Conservation (phyloP, 2,329 filamentous ascomycete species). For the Tolypocladium tundrense region DNA sequence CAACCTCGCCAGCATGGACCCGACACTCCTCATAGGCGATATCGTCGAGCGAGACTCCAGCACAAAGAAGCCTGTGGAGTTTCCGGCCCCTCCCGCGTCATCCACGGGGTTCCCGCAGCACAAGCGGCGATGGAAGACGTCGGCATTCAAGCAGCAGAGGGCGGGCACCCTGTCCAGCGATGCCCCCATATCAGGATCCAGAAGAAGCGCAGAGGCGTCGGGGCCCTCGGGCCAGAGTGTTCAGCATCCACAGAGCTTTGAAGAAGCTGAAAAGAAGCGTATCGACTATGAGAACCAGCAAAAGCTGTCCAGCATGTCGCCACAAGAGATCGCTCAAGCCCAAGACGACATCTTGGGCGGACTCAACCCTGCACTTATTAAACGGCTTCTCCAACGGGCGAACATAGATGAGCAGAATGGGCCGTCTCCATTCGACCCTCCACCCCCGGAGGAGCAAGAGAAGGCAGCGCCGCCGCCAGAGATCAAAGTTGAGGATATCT, state of each 20-base stretch:
- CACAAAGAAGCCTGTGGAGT: conserved; percentile 49
- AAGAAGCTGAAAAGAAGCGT: conserved; percentile 50
- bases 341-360: conserved; percentile 69
- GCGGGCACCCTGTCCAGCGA: conserved; percentile 11
- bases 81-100: conserved; percentile 33
- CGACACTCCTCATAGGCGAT: conserved; percentile 57
- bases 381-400: conserved; percentile 65
- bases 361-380: conserved; percentile 64
- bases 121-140: conserved; percentile 63
- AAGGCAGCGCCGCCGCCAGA: conserved; percentile 13
- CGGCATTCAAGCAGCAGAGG: conserved; percentile 63
- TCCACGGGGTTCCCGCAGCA: conserved; percentile 78
- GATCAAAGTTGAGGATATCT: conserved; percentile 24
- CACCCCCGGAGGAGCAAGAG: conserved; percentile 8
- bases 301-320: conserved; percentile 66
- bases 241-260: conserved; percentile 13
- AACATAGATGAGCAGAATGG: conserved; percentile 56
- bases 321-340: conserved; percentile 71
- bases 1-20: conserved; percentile 17
- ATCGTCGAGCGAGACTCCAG: conserved; percentile 64
- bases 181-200: conserved; percentile 1
- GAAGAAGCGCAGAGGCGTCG: background rate
- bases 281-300: conserved; percentile 79
- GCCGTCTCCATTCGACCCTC: conserved; percentile 32
- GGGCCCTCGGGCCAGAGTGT: background rate